Percentiles rank a stretch among this genome's conserved stretches.
phyloP scores from a whole-genome alignment of 345 rosid genomes.

The Populus deltoides region DNA sequence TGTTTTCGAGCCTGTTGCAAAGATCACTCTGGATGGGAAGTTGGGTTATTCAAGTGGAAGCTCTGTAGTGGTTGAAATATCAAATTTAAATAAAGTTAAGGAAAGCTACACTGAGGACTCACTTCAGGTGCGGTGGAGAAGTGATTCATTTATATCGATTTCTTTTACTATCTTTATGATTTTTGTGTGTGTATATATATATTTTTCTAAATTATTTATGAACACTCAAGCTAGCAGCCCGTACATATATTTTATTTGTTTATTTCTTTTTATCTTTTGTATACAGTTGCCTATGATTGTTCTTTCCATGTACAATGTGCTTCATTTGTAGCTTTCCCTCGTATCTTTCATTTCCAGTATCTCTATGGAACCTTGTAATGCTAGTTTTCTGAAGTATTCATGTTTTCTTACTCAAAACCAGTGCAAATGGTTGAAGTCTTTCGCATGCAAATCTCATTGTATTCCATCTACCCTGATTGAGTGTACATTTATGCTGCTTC shows the following conservation, averaged over 20 bases:
- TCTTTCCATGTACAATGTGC: background rate
- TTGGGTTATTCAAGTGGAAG: slow-evolving; percentile 76
- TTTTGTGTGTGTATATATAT: background rate
- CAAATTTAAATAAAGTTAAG: slow-evolving; percentile 91
- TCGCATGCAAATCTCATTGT: too few species aligned
- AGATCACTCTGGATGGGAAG: slow-evolving; percentile 86
- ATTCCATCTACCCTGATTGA: background rate
- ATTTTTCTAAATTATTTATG: background rate
- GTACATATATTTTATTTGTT: background rate
- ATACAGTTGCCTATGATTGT: background rate
- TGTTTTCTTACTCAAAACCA: background rate
- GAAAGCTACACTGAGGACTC: slow-evolving; percentile 94
- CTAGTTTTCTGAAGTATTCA: background rate
- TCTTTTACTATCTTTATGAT: background rate
- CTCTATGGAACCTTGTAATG: background rate
- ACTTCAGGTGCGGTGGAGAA: slow-evolving; percentile 63
- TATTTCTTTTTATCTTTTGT: background rate
- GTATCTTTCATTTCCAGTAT: background rate
- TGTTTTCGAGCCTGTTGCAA: slow-evolving; percentile 69
- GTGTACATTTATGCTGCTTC: background rate
- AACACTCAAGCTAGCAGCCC: background rate
- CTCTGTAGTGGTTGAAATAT: slow-evolving; percentile 86
- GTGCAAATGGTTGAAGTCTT: background rate
- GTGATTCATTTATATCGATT: background rate
- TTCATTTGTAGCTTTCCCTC: background rate